Percentiles rank a stretch among this genome's conserved stretches.
These are phyloP conservation scores for Lasiosphaeriaceae sp. DNA, from an alignment of 495 filamentous ascomycete genomes.

Conservation along the genomic window DNA sequence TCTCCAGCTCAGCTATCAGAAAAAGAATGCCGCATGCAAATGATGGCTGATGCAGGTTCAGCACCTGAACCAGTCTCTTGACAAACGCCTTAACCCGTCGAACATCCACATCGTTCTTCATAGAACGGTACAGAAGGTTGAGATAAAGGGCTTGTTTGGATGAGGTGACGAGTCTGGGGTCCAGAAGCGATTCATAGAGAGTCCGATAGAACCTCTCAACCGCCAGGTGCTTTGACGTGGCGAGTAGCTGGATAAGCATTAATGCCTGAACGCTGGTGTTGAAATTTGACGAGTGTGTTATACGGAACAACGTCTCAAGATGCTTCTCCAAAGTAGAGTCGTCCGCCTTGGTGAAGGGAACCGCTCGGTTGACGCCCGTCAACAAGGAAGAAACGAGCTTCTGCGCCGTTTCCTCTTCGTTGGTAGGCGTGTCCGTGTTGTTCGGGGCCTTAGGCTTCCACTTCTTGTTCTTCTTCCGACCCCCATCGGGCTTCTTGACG, in stretches of 20 bases:
- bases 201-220: conserved; percentile 92
- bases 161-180: conserved; percentile 79
- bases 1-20: conserved; percentile 75
- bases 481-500: conserved; percentile 20
- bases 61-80: conserved; percentile 85
- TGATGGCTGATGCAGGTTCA: conserved; percentile 80
- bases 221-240: conserved; percentile 66
- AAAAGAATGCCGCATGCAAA: conserved; percentile 90
- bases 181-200: conserved; percentile 89
- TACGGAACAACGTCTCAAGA: conserved; percentile 86
- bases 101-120: conserved; percentile 82
- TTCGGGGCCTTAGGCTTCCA: conserved; percentile 5
- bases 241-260: conserved; percentile 92
- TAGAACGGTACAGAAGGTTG: conserved; percentile 80
- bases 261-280: conserved; percentile 96
- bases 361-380: conserved; percentile 91
- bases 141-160: conserved; percentile 95
- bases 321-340: conserved; percentile 77
- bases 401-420: conserved; percentile 61
- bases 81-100: conserved; percentile 92
- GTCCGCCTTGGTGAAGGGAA: conserved; percentile 83
- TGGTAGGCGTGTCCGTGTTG: conserved; percentile 17
- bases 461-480: conserved; percentile 18
- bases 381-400: conserved; percentile 88
- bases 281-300: conserved; percentile 97